A percentile compares a stretch with the other conserved stretches of the same genome.
These are phyloP conservation scores for Boletus eberwhitei DNA, from an alignment of 768 basidiomycete genomes.

Conservation along the genomic window DNA sequence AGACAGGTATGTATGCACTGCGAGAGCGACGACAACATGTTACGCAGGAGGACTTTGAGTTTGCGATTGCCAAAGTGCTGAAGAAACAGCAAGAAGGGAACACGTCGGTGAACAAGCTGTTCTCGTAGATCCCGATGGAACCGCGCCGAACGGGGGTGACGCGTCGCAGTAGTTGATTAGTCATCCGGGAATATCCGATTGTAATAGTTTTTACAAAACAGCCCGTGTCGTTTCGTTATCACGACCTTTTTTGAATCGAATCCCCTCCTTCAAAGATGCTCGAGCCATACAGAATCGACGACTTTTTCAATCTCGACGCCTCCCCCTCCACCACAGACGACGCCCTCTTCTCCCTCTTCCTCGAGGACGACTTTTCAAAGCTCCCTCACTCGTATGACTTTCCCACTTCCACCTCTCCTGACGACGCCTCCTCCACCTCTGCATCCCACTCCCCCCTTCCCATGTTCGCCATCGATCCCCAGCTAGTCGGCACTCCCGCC, in stretches of 20 bases:
- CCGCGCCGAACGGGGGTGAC: conserved; percentile 6
- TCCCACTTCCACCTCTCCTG: conserved; percentile 27
- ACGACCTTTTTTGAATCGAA: too few species aligned
- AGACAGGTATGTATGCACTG: conserved; percentile 89
- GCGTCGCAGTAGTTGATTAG: conserved; percentile 11
- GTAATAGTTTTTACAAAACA: background rate
- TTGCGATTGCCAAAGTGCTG: conserved; percentile 94
- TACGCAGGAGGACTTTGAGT: conserved; percentile 98
- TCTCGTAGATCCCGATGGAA: conserved; percentile 41
- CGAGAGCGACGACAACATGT: conserved; percentile 95
- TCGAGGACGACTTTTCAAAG: conserved; percentile 42
- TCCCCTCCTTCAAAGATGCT: too few species aligned
- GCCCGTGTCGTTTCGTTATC: too few species aligned
- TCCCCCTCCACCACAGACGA: conserved; percentile 32
- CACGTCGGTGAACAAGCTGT: conserved; percentile 91
- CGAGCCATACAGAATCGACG: conserved; percentile 40
- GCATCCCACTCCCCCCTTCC: conserved; percentile 29
- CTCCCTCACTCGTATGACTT: conserved; percentile 27
- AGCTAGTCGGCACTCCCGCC: conserved; percentile 67
- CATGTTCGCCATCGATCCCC: conserved; percentile 64
- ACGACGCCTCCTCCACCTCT: conserved; percentile 14
- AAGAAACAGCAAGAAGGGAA: conserved; percentile 98
- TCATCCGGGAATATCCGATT: conserved; percentile 15
- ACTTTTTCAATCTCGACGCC: conserved; percentile 67
- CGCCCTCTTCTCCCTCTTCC: conserved; percentile 43